Conservation (phyloP, 2,329 filamentous ascomycete species). For the Leptodontidium sp. region DNA sequence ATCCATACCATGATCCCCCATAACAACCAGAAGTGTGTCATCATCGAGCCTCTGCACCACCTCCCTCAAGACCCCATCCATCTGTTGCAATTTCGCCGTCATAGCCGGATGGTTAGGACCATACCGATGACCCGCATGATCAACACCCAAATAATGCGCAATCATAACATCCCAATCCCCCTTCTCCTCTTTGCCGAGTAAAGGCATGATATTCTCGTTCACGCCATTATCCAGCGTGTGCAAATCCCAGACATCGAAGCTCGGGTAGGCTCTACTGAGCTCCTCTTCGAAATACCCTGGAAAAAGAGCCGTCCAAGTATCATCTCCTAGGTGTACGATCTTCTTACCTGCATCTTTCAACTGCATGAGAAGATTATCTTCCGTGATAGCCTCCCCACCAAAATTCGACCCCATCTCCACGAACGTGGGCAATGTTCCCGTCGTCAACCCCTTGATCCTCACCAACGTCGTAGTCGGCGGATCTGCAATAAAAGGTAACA, state of each 20-base stretch:
- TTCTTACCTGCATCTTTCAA: slow-evolving; percentile 72
- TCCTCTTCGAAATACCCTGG: slow-evolving; percentile 91
- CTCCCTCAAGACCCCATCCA: slow-evolving; percentile 81
- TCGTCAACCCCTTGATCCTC: slow-evolving; percentile 91
- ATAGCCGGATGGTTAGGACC: slow-evolving; percentile 93
- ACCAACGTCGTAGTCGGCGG: slow-evolving; percentile 94
- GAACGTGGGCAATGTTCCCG: slow-evolving; percentile 93
- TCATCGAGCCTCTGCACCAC: slow-evolving; percentile 80
- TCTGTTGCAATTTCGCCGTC: slow-evolving; percentile 88
- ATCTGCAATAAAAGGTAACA: slow-evolving; percentile 95
- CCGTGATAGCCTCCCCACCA: slow-evolving; percentile 92
- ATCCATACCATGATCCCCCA: slow-evolving; percentile 99
- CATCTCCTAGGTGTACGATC: slow-evolving; percentile 94
- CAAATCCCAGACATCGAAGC: slow-evolving; percentile 97
- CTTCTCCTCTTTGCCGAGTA: slow-evolving; percentile 71
- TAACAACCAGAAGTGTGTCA: slow-evolving; percentile 86
- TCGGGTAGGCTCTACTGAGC: slow-evolving; percentile 89
- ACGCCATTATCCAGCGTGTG: slow-evolving; percentile 98
- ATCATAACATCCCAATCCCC: slow-evolving; percentile 92
- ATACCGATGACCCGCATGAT: slow-evolving; percentile 96
- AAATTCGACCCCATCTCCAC: slow-evolving; percentile 95
- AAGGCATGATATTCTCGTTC: slow-evolving; percentile 85
- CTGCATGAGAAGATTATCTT: slow-evolving; percentile 80
- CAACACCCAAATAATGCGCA: slow-evolving; percentile 92
- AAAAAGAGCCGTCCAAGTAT: slow-evolving; percentile 95